phyloP scores from a whole-genome alignment of 495 filamentous ascomycete species.

The Penicillium lividum region DNA sequence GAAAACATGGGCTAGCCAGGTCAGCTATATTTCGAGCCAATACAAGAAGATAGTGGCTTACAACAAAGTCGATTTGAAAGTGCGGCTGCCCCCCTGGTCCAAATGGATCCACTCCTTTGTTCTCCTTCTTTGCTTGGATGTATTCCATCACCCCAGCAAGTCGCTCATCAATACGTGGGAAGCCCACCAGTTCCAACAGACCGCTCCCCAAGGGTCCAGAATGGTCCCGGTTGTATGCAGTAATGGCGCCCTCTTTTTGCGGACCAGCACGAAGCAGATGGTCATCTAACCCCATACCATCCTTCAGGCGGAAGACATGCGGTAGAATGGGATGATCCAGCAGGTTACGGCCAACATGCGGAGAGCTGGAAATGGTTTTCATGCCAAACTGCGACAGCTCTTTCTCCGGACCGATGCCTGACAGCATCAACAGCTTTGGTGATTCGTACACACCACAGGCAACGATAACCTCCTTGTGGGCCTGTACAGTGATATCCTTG shows the following conservation, averaged over 20 bases:
- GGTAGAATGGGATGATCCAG: slow-evolving; percentile 54
- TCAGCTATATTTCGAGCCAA: not conserved
- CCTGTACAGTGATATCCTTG: slow-evolving; percentile 12
- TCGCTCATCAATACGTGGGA: slow-evolving; percentile 49
- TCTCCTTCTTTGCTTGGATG: slow-evolving; percentile 40
- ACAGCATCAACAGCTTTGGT: slow-evolving; percentile 63
- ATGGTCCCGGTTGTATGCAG: slow-evolving; percentile 42
- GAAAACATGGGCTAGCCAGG: slow-evolving; percentile 15
- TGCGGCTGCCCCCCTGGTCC: slow-evolving; percentile 50
- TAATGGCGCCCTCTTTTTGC: slow-evolving; percentile 27
- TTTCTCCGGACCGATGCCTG: slow-evolving; percentile 53
- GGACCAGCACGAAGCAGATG: slow-evolving; percentile 42
- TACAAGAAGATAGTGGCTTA: not conserved
- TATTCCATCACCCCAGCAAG: slow-evolving; percentile 45
- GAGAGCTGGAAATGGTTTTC: slow-evolving; percentile 47
- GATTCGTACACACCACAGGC: slow-evolving; percentile 59
- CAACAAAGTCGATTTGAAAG: slow-evolving; percentile 52
- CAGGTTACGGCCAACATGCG: slow-evolving; percentile 61
- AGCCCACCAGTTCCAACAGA: slow-evolving; percentile 50
- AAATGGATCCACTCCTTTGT: slow-evolving; percentile 26
- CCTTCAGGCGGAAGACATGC: slow-evolving; percentile 50
- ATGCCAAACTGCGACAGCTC: slow-evolving; percentile 50
- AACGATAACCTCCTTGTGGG: slow-evolving; percentile 55
- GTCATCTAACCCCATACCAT: slow-evolving; percentile 50
- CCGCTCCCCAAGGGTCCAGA: slow-evolving; percentile 45